phyloP scores from a whole-genome alignment of 441 rosid species.

The Flueggea neowawraea region DNA sequence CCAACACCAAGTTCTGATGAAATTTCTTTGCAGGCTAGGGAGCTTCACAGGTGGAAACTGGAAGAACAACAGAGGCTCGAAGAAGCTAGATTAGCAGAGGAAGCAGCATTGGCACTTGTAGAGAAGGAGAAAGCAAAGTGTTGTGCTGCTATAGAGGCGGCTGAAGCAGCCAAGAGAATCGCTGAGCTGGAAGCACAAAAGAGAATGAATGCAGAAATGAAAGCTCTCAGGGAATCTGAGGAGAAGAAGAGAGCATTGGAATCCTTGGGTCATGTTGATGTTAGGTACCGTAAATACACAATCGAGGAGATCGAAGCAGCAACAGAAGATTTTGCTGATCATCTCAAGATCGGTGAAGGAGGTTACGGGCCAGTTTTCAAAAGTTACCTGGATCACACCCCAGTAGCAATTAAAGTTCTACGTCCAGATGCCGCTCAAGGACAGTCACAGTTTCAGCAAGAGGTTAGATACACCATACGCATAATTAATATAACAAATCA shows the following conservation, averaged over 20 bases:
- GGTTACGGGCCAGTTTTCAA: constrained; percentile 90
- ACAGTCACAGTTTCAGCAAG: constrained; percentile 74
- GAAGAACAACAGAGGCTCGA: constrained; percentile 49
- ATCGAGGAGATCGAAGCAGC: constrained; percentile 82
- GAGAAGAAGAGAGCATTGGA: constrained; percentile 32
- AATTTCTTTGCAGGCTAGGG: constrained; percentile 40
- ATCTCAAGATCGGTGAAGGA: constrained; percentile 86
- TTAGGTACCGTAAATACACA: constrained; percentile 54
- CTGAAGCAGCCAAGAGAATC: constrained; percentile 52
- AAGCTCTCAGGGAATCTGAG: constrained; percentile 40
- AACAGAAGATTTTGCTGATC: constrained; percentile 42
- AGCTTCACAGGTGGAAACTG: constrained; percentile 60
- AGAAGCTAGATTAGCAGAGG: constrained; percentile 56
- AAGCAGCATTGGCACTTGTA: constrained; percentile 57
- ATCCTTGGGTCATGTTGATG: constrained; percentile 17
- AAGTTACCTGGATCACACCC: constrained; percentile 61
- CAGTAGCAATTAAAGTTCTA: constrained; percentile 78
- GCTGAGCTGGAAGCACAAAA: constrained; percentile 66
- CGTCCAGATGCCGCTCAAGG: constrained; percentile 90
- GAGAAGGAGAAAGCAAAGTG: constrained; percentile 72
- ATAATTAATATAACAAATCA: background rate
- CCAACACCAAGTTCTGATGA: background rate
- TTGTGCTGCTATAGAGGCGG: constrained; percentile 64
- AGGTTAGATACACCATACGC: constrained; percentile 25
- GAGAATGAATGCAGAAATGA: constrained; percentile 51